phyloP scores from a whole-genome alignment of 805 yeast species.

The Peterozyma xylosa region DNA sequence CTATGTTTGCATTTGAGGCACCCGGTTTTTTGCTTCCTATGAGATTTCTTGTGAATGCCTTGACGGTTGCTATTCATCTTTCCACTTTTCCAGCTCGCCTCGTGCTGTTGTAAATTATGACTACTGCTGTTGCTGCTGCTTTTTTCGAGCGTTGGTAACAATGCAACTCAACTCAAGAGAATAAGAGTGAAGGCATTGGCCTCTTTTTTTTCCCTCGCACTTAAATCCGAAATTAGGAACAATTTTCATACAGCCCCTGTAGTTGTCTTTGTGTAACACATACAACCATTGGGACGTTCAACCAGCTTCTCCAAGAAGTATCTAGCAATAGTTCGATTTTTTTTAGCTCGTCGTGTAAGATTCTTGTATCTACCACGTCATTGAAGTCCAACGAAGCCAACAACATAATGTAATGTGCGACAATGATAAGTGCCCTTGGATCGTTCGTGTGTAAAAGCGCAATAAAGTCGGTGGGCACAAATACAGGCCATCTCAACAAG shows the following conservation, averaged over 20 bases:
- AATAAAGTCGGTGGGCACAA: background rate
- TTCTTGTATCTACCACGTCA: background rate
- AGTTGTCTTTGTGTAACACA: too few relatives aligned
- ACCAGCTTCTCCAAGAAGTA: constrained; percentile 1
- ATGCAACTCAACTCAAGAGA: too few relatives aligned
- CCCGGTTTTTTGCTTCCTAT: background rate
- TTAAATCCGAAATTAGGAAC: too few relatives aligned
- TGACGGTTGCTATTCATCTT: too few relatives aligned
- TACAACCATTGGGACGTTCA: constrained; percentile 1
- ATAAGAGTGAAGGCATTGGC: too few relatives aligned
- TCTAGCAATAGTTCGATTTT: background rate
- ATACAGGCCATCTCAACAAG: constrained; percentile 1
- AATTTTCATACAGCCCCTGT: too few relatives aligned
- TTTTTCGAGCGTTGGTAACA: too few relatives aligned
- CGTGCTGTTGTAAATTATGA: too few relatives aligned
- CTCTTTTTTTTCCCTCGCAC: too few relatives aligned
- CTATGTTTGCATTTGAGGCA: constrained; percentile 1
- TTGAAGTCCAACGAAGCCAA: constrained; percentile 3
- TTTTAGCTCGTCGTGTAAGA: background rate
- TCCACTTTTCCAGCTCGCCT: too few relatives aligned
- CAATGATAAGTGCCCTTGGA: background rate
- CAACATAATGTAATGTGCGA: constrained; percentile 4
- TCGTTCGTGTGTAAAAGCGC: background rate
- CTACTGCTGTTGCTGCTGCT: too few relatives aligned
- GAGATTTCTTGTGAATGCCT: background rate